Percentiles rank a stretch among this genome's conserved stretches.
Conservation (phyloP, 257 asterid species). For the Nicotiana obtusifolia region DNA sequence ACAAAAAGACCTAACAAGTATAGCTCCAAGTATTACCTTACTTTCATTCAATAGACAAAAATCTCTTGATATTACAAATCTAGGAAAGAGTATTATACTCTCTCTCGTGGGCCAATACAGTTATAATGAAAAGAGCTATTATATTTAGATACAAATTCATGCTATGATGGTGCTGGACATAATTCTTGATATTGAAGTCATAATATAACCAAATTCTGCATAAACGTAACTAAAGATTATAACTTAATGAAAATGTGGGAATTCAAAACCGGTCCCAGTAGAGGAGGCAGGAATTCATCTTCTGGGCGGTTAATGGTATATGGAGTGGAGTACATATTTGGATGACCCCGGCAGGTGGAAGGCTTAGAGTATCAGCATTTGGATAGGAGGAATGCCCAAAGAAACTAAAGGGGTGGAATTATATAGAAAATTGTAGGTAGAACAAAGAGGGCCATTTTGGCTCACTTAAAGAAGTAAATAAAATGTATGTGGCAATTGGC, state of each 20-base stretch:
- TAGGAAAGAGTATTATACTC: neutral
- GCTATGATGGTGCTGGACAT: neutral
- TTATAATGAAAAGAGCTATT: too few relatives aligned
- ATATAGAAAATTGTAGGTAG: neutral
- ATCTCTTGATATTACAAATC: neutral
- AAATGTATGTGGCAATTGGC: neutral
- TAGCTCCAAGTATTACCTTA: neutral
- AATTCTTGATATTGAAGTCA: neutral
- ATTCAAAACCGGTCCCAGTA: neutral
- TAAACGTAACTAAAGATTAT: neutral
- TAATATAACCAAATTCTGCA: neutral
- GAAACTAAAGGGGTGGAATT: neutral
- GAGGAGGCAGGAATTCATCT: neutral
- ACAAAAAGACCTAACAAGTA: neutral
- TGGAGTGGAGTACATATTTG: neutral
- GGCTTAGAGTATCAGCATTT: neutral
- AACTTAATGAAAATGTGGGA: neutral
- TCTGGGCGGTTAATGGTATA: neutral
- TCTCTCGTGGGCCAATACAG: neutral
- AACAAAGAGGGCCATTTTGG: neutral
- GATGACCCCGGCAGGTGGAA: neutral
- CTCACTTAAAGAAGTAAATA: neutral
- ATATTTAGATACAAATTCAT: neutral
- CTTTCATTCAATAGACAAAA: neutral
- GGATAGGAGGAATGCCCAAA: neutral